Base-by-base conservation (phyloP, 306 rosid species). In the Medicago ruthenica region DNA sequence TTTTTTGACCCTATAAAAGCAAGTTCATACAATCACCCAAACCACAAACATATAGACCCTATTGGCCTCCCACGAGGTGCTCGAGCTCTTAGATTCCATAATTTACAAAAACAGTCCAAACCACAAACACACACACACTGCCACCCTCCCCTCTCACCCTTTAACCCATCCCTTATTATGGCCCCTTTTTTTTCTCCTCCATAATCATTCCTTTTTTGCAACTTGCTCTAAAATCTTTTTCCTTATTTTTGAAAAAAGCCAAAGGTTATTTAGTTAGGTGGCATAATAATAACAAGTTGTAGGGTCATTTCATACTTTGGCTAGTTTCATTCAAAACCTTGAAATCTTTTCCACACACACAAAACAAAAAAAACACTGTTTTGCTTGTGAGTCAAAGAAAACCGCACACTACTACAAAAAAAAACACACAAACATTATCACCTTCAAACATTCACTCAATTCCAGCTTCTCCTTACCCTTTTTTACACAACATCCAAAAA, bases 41-140 rank as follows among this genome's bases (percentile, higher is more conserved):
- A 34, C 37, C 7, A 34, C 7, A 34, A 18, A 18, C 2, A 17
- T 0, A 54, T 7, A 54, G 5, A 54, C 13, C 13, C 5, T 17
- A 14, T 51, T 51, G 10, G 58, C 21, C 22, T 6, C 76, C 76
- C 76, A 71, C 76, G 76, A 71, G 76, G 51, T 1, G 36, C 76
- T 13, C 51, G 76, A 71, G 66, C 15, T 71, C 10, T 53, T 34
- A 15, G 59, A 68, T 47, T 47, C 73, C 42, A 45, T 69, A 14
- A 47, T 24, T 47, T 47, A 47, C n/a, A 15, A 65, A 65, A 44
- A 69, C 31, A 27, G 41, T 67, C 57, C 40, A 22, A 44, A 67
- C 17, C 16, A 24, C 65, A 59, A 24, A 61, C 6, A 68, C 57
- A 61, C 6, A 68, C 57, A 67, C 40, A 68, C 72, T 67, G 71